Percentiles rank a stretch among this genome's conserved stretches.
Conservation (phyloP, 1,284 basidiomycete species). For the Ceratobasidium papillatum region DNA sequence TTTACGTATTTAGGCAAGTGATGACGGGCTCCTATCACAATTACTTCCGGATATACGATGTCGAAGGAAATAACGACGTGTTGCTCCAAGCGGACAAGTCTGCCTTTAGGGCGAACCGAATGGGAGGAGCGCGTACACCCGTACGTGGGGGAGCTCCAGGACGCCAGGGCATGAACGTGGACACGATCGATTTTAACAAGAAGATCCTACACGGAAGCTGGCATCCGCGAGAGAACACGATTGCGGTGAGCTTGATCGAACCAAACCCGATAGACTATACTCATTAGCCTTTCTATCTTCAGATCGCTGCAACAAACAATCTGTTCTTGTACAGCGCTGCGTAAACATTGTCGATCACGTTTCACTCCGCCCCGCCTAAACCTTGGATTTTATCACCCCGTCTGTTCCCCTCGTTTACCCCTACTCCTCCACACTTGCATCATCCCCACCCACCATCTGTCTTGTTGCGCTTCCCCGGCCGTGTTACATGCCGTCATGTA, state of each 20-base stretch:
- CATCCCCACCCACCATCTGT: slow-evolving; percentile 28
- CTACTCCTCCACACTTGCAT: background rate
- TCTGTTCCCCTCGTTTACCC: background rate
- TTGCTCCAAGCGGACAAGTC: slow-evolving; percentile 99
- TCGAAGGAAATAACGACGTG: slow-evolving; percentile 88
- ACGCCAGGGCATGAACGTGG: slow-evolving; percentile 90
- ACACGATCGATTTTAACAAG: slow-evolving; percentile 97
- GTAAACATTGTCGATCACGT: slow-evolving; percentile 54
- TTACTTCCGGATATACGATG: slow-evolving; percentile 99
- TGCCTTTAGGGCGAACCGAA: slow-evolving; percentile 99
- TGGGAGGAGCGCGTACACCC: slow-evolving; percentile 77
- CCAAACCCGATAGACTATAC: slow-evolving; percentile 40
- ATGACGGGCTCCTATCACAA: slow-evolving; percentile 99
- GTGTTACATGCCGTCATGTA: slow-evolving; percentile 30
- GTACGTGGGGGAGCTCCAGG: slow-evolving; percentile 69
- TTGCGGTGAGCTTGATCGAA: slow-evolving; percentile 72
- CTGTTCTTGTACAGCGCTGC: slow-evolving; percentile 84
- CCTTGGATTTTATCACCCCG: slow-evolving; percentile 1
- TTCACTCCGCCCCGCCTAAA: background rate
- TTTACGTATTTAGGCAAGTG: slow-evolving; percentile 70
- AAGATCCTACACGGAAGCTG: slow-evolving; percentile 98
- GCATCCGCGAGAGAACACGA: slow-evolving; percentile 97
- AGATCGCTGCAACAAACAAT: slow-evolving; percentile 97
- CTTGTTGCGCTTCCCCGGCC: slow-evolving; percentile 14
- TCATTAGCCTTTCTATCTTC: slow-evolving; percentile 22